Evolutionary conservation across 352 stramenopile species (phyloP), one percentile per base, ranked within the genome.

Genomic region (Globisporangium camurandrum): DNA sequence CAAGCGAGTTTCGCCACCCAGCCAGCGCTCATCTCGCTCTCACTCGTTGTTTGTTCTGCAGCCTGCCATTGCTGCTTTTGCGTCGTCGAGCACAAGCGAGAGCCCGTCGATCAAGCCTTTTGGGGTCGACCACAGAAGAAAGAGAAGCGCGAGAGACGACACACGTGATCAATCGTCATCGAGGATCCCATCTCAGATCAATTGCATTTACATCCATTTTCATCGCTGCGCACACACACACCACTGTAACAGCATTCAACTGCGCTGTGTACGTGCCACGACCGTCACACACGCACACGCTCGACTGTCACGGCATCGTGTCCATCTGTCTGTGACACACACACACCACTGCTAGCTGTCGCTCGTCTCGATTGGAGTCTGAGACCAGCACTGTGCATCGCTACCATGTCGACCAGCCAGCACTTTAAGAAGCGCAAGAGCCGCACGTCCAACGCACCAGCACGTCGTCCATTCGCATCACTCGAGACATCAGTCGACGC

Each of bases 351-450:
- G 19, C 36, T 17, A 20, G 19, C 36, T 17, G 9, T 17, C 33
- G 27, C 39, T 49, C 30, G 33, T 45, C 50, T 49, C n/a, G 23
- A 39, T n/a, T n/a, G n/a, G n/a, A n/a, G n/a, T n/a, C n/a, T n/a
- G n/a, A n/a, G 38, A 27, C 28, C 24, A 10, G 28, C 20, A 26
- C 23, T 36, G n/a, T 28, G 20, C 11, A 16, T 33, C 22, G 46
- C 26, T 20, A 28, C 27, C 31, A 75, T 75, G 50, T 75, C 67
- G 33, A 76, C 84, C 54, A 83, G 64, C 55, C 71, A 80, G 39
- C 73, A 69, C 54, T 81, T 79, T 53, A 84, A 83, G 65, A 86
- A 86, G 54, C 69, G 76, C 58, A 86, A 85, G 68, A 68, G 60
- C 55, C 60, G 69, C 61, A 53, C 64, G 49, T 54, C 67, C 49